A percentile compares a stretch with the other conserved stretches of the same genome.
Conservation (phyloP, 306 rosid genomes). For the Vigna radiata region DNA sequence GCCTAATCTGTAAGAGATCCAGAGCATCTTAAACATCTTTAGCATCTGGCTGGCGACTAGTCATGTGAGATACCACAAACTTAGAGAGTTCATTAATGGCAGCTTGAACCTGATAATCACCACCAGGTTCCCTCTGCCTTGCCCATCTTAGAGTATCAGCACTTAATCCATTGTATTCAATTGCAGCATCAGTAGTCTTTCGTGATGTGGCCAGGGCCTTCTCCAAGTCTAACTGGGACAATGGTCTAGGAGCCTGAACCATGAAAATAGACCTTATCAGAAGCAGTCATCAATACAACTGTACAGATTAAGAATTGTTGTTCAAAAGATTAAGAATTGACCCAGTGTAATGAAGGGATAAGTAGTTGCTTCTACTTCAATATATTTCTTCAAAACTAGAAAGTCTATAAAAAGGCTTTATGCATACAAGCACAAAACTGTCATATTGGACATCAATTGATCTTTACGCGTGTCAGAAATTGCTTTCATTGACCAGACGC, state of each 20-base stretch:
- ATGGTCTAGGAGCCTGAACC: constrained; percentile 73
- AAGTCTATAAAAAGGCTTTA: neutral
- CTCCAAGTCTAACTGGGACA: constrained; percentile 74
- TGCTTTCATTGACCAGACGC: constrained; percentile 16
- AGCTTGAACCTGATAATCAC: constrained; percentile 72
- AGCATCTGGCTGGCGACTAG: constrained; percentile 73
- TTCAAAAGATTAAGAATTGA: constrained; percentile 4
- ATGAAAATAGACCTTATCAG: constrained; percentile 12
- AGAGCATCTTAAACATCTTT: constrained; percentile 57
- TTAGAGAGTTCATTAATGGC: constrained; percentile 81
- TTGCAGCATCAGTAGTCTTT: constrained; percentile 86
- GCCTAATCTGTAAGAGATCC: constrained; percentile 34
- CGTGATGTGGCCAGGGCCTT: constrained; percentile 67
- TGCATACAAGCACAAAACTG: neutral
- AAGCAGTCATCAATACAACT: neutral
- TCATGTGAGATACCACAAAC: constrained; percentile 74
- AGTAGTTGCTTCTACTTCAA: neutral
- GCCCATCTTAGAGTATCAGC: constrained; percentile 53
- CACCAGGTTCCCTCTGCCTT: constrained; percentile 52
- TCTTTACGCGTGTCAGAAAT: neutral
- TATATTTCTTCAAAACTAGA: constrained; percentile 2
- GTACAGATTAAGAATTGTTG: neutral
- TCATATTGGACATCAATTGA: neutral
- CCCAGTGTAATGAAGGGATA: neutral
- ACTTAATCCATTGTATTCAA: constrained; percentile 70